A percentile compares a stretch with the other conserved stretches of the same genome.
phyloP scores from a whole-genome alignment of 257 asterid genomes.

The Paraleonurus japonicus region DNA sequence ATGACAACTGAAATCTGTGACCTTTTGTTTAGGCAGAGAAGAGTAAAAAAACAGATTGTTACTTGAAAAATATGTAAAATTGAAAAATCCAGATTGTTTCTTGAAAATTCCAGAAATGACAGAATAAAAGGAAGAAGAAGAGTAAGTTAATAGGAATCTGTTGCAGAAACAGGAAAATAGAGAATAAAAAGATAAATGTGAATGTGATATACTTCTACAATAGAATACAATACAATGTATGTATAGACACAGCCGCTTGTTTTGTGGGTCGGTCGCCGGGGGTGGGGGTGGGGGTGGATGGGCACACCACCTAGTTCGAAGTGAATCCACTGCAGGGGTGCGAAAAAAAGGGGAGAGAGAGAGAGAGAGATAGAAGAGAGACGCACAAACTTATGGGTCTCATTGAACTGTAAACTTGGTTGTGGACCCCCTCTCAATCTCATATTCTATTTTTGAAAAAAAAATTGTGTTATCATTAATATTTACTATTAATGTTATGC shows the following conservation, averaged over 20 bases:
- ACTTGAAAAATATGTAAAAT: too few relatives aligned
- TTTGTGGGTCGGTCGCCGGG: constrained; percentile 15
- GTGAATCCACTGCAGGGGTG: too few relatives aligned
- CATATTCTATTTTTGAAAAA: too few relatives aligned
- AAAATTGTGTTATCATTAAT: too few relatives aligned
- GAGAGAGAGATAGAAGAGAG: too few relatives aligned
- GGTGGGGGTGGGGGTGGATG: not conserved
- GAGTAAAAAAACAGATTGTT: not conserved
- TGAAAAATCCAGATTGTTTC: too few relatives aligned
- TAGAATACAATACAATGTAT: too few relatives aligned
- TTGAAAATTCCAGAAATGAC: not conserved
- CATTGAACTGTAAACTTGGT: too few relatives aligned
- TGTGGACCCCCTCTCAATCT: too few relatives aligned
- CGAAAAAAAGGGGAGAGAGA: too few relatives aligned
- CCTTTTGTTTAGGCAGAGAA: not conserved
- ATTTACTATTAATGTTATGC: too few relatives aligned
- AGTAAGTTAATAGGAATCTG: constrained; percentile 22
- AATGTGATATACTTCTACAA: constrained; percentile 18
- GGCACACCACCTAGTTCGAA: not conserved
- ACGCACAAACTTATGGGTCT: too few relatives aligned
- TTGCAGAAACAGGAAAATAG: constrained; percentile 29
- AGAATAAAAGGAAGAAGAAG: not conserved
- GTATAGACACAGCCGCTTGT: constrained; percentile 24
- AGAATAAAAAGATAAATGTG: constrained; percentile 29
- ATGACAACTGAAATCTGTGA: constrained; percentile 10